Percentiles rank a stretch among this genome's conserved stretches.
phyloP scores from a whole-genome alignment of 73 alveolate species.

The Symbiodinium pilosum region DNA sequence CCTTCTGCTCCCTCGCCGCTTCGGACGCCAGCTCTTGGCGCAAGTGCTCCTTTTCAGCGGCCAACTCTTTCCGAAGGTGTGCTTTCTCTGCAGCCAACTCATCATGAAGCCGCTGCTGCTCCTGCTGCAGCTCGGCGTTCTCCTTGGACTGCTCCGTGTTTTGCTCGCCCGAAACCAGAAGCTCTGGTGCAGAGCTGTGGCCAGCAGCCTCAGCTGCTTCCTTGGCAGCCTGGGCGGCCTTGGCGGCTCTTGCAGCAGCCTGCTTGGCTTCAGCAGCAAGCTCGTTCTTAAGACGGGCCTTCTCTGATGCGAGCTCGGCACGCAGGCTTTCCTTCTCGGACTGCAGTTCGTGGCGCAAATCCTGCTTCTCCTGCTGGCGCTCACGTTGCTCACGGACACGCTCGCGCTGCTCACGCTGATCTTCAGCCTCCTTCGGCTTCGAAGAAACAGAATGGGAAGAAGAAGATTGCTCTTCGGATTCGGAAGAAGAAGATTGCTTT shows the following conservation, averaged over 20 bases:
- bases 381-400: not conserved
- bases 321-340: not conserved
- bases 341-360: not conserved
- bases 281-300: not conserved
- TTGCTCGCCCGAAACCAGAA: not conserved
- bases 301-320: slow-evolving; percentile 2
- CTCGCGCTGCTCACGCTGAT: not conserved
- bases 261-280: slow-evolving; percentile 1
- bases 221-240: not conserved
- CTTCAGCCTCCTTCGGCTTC: not conserved
- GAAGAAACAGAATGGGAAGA: no score
- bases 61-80: not conserved
- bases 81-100: not conserved
- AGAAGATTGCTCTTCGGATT: no score
- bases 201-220: no score
- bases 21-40: not conserved
- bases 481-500: no score
- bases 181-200: not conserved
- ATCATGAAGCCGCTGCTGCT: not conserved
- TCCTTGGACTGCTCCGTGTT: not conserved
- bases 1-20: not conserved
- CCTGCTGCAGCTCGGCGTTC: not conserved
- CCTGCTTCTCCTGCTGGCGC: not conserved
- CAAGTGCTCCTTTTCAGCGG: not conserved
- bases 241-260: not conserved